Evolutionary conservation across 208 protist genomes (phyloP), one percentile per base, ranked within the genome.

Genomic region (Naegleria gruberi): DNA sequence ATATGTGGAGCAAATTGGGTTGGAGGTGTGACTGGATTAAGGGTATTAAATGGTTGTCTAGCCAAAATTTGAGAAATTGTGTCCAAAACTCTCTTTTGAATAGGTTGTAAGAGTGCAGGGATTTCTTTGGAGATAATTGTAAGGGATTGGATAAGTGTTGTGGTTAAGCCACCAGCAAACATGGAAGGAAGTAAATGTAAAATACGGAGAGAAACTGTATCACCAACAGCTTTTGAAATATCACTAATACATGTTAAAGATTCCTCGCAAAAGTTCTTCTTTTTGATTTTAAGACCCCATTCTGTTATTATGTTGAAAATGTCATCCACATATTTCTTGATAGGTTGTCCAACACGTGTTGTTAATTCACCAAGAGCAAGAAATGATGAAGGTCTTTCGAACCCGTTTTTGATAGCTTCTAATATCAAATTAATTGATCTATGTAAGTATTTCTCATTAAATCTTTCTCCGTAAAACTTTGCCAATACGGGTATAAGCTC

Each of bases 371-470:
- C 82, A 5, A 85, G 37, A 15, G 82, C 7, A 6, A 46, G 42
- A 45, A 85, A 85, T 37, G 42, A 30, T 23, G 19, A 5, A 46
- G 3, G 17, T 19, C 23, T 55, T n/a, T 46, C 26, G 0, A 40
- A 44, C 7, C 41, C 41, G 0, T 34, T 57, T 7, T 87, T 87
- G 4, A 57, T 17, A n/a, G 41, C 26, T n/a, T 19, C 17, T 34
- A 89, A 42, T 34, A 89, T 41, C 6, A 46, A 10, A 46, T 34
- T 7, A 30, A 89, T 77, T 4, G 40, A 34, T 34, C 46, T 19
- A 4, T 89, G 7, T 37, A 89, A 41, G 65, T 88, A 88, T 7
- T 51, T 65, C 43, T 88, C 84, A 42, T 65, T 65, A 42, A 88
- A 88, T 30, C n/a, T 5, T 5, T 47, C 26, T 41, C 17, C 10